Evolutionary conservation across 1,139 yeast species (phyloP), one percentile per base, ranked within the genome.

Genomic region (Blastobotrys raffinosifermentans): DNA sequence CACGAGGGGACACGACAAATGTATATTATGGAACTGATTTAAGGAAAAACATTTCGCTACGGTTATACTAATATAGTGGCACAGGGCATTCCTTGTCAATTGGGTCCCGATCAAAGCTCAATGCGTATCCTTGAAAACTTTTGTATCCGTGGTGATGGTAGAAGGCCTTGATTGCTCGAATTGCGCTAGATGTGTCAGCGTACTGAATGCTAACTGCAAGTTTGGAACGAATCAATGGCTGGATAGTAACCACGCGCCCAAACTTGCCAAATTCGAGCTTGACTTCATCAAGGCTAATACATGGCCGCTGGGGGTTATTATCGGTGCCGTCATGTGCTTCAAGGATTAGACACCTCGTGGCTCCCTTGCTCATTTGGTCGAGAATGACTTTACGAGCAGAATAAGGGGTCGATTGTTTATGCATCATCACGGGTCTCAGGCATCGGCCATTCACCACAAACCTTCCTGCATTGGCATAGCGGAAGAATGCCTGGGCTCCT

Each of bases 391-490:
- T 14, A 6, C 14, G 5, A 6, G 27, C 13, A 6, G 6, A 6
- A 25, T n/a, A 6, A n/a, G n/a, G n/a, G n/a, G n/a, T n/a, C n/a
- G n/a, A n/a, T n/a, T n/a, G n/a, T n/a, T n/a, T n/a, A n/a, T n/a
- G n/a, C n/a, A n/a, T n/a, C 15, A n/a, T 25, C 5, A 13, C 13
- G 6, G 13, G 14, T 7, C 27, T 6, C 27, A 8, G 27, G 11
- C 13, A 13, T 5, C 53, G 43, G 0, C 94, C 93, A 55, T 83
- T 80, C 17, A 82, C 70, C 26, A 72, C 58, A 44, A 82, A 75
- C 41, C 80, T 54, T 0, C 82, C 80, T 1, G 71, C 66, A n/a
- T 58, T 57, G 2, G 80, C 76, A 55, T 67, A 80, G 6, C 60
- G 58, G 58, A 67, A 68, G 56, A 85, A 85, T 2, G 60, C 61